Evolutionary conservation across 2,329 filamentous ascomycete species (phyloP).

Genomic region (Colletotrichum sp.): DNA sequence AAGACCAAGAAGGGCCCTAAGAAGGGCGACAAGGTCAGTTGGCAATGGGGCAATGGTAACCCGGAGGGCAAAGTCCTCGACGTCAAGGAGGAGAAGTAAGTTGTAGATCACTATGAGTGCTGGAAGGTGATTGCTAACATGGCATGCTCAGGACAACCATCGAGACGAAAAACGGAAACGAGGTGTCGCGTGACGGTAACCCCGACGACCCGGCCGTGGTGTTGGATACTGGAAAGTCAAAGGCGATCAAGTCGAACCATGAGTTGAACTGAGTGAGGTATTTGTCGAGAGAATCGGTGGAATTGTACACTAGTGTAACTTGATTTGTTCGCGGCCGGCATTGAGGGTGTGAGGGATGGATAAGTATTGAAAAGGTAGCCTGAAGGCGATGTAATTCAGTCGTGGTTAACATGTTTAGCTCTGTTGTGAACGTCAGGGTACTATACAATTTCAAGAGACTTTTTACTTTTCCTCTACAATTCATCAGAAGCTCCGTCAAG

Average conservation of each 20-base stretch:
- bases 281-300: too few relatives aligned
- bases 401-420: neutral
- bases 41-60: constrained; percentile 50
- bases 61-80: constrained; percentile 49
- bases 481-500: neutral
- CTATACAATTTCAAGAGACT: too few relatives aligned
- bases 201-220: constrained; percentile 47
- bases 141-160: constrained; percentile 35
- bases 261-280: constrained; percentile 41
- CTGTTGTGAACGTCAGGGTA: too few relatives aligned
- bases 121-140: neutral
- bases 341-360: neutral
- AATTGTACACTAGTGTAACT: neutral
- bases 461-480: neutral
- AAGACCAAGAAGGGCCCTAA: constrained; percentile 35
- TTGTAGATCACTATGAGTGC: neutral
- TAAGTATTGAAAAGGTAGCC: neutral
- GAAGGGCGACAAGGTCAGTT: constrained; percentile 48
- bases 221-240: constrained; percentile 40
- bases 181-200: constrained; percentile 43
- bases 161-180: constrained; percentile 45
- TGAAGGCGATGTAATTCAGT: neutral
- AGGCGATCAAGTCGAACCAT: constrained; percentile 44
- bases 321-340: neutral
- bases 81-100: constrained; percentile 47